Evolutionary conservation across 345 rosid genomes (phyloP).

Genomic region (Populus nigra): DNA sequence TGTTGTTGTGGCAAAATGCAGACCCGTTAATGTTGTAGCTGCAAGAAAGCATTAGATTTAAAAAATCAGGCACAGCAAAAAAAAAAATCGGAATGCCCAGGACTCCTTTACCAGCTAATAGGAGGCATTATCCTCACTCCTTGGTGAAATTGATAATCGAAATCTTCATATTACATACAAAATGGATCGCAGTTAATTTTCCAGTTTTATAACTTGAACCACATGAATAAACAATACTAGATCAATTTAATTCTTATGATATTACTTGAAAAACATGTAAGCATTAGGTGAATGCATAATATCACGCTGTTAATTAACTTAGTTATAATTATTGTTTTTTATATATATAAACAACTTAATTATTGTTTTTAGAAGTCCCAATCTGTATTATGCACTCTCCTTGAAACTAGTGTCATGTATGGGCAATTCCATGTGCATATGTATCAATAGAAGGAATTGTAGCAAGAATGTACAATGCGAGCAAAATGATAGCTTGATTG

Average conservation of each 20-base stretch:
- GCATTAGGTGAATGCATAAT: background rate
- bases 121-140: background rate
- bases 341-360: background rate
- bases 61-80: slow-evolving; percentile 16
- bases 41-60: slow-evolving; percentile 31
- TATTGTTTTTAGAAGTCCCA: background rate
- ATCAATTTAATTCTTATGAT: background rate
- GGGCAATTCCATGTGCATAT: background rate
- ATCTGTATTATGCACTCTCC: background rate
- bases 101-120: background rate
- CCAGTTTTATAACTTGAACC: background rate
- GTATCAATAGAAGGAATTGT: background rate
- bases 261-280: background rate
- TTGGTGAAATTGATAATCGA: background rate
- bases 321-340: background rate
- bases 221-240: background rate
- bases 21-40: slow-evolving; percentile 97
- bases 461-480: background rate
- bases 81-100: background rate
- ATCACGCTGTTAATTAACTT: background rate
- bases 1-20: slow-evolving; percentile 96
- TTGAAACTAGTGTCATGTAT: background rate
- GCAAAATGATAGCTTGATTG: background rate
- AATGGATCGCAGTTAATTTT: background rate
- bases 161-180: background rate